These are phyloP conservation scores for Taphrina pruni DNA, from an alignment of 1,139 yeast genomes.

Conservation along the genomic window DNA sequence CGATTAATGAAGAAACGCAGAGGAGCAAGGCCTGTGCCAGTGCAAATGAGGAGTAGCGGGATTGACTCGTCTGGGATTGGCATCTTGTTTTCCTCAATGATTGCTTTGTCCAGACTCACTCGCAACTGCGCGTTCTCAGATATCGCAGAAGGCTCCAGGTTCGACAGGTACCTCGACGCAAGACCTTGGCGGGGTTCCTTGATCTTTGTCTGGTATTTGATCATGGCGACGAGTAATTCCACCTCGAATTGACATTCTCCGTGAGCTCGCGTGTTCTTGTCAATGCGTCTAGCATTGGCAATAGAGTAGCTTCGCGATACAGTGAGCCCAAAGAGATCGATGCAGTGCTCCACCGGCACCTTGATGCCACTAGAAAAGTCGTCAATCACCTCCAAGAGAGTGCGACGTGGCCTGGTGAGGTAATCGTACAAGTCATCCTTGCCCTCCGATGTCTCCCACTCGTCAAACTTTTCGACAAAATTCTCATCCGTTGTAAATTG, in stretches of 20 bases:
- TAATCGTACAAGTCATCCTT: conserved; percentile 82
- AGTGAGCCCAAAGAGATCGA: conserved; percentile 78
- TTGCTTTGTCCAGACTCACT: conserved; percentile 25
- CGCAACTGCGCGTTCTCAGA: not conserved
- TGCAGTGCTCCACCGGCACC: conserved; percentile 73
- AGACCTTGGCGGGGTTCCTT: conserved; percentile 78
- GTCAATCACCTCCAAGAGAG: conserved; percentile 77
- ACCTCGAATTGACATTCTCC: conserved; percentile 49
- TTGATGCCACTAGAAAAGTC: conserved; percentile 72
- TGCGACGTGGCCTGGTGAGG: conserved; percentile 88
- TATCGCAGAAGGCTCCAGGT: no score
- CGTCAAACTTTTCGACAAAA: conserved; percentile 75
- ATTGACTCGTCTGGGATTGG: conserved; percentile 41
- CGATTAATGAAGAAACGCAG: conserved; percentile 92
- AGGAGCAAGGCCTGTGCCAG: conserved; percentile 99
- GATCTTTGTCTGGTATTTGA: conserved; percentile 82
- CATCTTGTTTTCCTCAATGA: conserved; percentile 56
- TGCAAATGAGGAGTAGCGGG: conserved; percentile 72
- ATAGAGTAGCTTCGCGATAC: conserved; percentile 84
- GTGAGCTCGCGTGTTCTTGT: conserved; percentile 37
- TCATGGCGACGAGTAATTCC: conserved; percentile 79
- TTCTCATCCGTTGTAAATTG: conserved; percentile 72
- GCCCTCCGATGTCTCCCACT: conserved; percentile 68
- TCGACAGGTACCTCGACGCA: conserved; percentile 77
- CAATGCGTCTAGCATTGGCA: conserved; percentile 58